Conservation (phyloP, 192 early-diverging fungal species). For the Coemansia reversa region DNA sequence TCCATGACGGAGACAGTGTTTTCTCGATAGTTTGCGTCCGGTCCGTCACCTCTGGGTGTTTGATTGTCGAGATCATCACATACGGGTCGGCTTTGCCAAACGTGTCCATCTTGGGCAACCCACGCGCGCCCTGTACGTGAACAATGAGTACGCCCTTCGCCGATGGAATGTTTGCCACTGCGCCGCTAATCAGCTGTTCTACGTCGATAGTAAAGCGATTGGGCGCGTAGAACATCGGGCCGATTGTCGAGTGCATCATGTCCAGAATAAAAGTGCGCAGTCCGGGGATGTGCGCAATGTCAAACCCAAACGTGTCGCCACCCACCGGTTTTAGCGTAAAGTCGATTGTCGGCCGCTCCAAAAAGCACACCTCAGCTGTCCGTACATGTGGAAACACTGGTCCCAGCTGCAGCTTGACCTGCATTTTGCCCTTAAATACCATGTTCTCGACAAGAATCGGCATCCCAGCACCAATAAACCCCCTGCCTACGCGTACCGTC, state of each 20-base stretch:
- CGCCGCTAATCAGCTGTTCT: slow-evolving; percentile 73
- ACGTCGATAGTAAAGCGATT: slow-evolving; percentile 78
- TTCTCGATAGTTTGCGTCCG: slow-evolving; percentile 69
- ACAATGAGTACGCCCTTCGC: slow-evolving; percentile 86
- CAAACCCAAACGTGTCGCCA: slow-evolving; percentile 78
- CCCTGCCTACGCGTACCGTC: slow-evolving; percentile 82
- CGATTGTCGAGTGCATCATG: slow-evolving; percentile 68
- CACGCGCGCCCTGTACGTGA: slow-evolving; percentile 74
- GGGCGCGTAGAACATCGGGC: slow-evolving; percentile 84
- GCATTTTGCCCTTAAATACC: slow-evolving; percentile 75
- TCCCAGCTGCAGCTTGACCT: slow-evolving; percentile 81
- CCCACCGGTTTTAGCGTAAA: slow-evolving; percentile 90
- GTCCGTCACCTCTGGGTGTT: slow-evolving; percentile 63
- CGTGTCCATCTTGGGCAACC: slow-evolving; percentile 82
- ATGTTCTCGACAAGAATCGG: slow-evolving; percentile 85
- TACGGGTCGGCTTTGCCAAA: slow-evolving; percentile 92
- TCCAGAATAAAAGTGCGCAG: slow-evolving; percentile 74
- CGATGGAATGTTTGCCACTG: slow-evolving; percentile 60
- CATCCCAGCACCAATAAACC: slow-evolving; percentile 78
- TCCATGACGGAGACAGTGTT: slow-evolving; percentile 82
- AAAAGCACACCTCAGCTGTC: slow-evolving; percentile 78
- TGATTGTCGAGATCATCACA: slow-evolving; percentile 65
- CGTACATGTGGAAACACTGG: slow-evolving; percentile 85
- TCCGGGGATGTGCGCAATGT: slow-evolving; percentile 87
- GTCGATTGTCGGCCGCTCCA: slow-evolving; percentile 83